Evolutionary conservation across 805 yeast species (phyloP), one percentile per base, ranked within the genome.

Genomic region (Zygotorulaspora florentina): DNA sequence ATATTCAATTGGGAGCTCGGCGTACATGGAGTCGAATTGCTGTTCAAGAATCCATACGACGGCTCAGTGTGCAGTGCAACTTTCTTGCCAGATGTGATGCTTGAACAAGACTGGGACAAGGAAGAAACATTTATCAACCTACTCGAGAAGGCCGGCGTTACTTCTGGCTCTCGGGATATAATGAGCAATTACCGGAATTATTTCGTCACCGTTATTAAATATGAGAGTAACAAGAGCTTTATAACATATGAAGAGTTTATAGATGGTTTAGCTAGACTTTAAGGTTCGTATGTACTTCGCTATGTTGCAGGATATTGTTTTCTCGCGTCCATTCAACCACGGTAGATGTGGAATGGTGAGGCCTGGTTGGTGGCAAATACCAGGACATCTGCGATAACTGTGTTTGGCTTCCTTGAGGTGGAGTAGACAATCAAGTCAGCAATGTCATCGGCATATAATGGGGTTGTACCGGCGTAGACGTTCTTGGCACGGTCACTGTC

Each of bases 301-400:
- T 7, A 5, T 35, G 5, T 18, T 3, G n/a, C 12, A 5, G 7
- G 15, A n/a, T 8, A 9, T 23, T 23, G 6, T 36, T 3, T 36
- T 2, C 7, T 18, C 2, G 8, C 3, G n/a, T 37, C 12, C 3
- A 10, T 23, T 27, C 45, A 45, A 18, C 82, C 73, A 40, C 65
- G 66, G 71, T 81, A 72, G 29, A 83, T 65, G 60, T 83, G 87
- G 55, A 73, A 68, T 7, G 95, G 81, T 48, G 86, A 76, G 3
- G 95, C 96, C 72, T 90, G 97, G 70, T 85, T 83, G 38, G 81
- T 76, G 13, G 96, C 87, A 70, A 89, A 87, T 10, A 91, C 82
- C 62, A 90, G 73, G 13, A 87, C 73, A 62, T 89, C 95, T 2
- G 85, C 85, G 58, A 80, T 65, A 3, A 80, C 85, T 0, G 83